Evolutionary conservation across 2,329 filamentous ascomycete species (phyloP).

Genomic region (Penicillium sp.): DNA sequence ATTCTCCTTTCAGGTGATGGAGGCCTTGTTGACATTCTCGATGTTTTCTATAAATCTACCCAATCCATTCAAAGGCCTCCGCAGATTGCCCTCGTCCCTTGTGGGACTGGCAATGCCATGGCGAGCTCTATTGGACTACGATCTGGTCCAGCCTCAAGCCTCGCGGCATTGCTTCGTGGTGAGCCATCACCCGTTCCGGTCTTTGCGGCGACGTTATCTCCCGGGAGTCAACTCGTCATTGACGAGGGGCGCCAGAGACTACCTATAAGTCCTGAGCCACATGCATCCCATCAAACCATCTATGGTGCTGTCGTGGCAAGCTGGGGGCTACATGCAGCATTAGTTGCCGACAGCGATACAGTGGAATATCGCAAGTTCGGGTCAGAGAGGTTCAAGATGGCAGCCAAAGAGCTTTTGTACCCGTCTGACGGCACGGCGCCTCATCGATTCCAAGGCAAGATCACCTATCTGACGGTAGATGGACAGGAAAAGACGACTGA

Average conservation of each 20-base stretch:
- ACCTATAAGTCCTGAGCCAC: constrained; percentile 21
- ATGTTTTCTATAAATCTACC: constrained; percentile 53
- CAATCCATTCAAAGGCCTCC: constrained; percentile 48
- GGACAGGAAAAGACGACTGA: constrained; percentile 34
- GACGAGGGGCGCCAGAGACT: constrained; percentile 48
- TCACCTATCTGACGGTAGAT: constrained; percentile 45
- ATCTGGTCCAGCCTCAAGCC: constrained; percentile 38
- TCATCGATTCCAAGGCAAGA: constrained; percentile 58
- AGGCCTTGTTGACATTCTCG: constrained; percentile 78
- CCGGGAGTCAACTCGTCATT: constrained; percentile 51
- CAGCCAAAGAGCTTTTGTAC: constrained; percentile 72
- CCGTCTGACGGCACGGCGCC: constrained; percentile 54
- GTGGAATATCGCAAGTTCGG: constrained; percentile 76
- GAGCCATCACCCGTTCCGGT: constrained; percentile 57
- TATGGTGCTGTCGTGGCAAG: constrained; percentile 83
- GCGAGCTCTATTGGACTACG: constrained; percentile 40
- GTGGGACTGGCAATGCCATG: constrained; percentile 52
- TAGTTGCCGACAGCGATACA: constrained; percentile 91
- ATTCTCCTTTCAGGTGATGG: constrained; percentile 86
- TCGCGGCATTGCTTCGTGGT: constrained; percentile 63
- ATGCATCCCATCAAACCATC: constrained; percentile 36
- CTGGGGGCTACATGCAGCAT: constrained; percentile 84
- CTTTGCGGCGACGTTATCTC: constrained; percentile 63
- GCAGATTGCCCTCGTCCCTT: constrained; percentile 55
- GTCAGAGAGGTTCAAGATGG: constrained; percentile 77